Percentiles rank a stretch among this genome's conserved stretches.
phyloP scores from a whole-genome alignment of 208 protist species.

The Leishmania gerbilli region DNA sequence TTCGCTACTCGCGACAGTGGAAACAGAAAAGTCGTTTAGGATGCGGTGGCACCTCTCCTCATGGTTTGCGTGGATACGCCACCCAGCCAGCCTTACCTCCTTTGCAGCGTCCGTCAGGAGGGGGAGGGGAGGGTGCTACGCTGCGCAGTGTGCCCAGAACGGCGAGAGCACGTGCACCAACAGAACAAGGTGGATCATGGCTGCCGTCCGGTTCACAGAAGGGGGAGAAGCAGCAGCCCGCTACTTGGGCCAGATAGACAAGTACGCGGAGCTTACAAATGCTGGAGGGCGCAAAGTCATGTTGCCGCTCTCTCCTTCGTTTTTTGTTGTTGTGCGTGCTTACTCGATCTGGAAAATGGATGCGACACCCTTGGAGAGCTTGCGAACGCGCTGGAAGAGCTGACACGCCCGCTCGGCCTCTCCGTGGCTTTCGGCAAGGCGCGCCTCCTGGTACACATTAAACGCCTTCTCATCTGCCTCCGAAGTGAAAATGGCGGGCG shows the following conservation, averaged over 20 bases:
- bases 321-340: neutral
- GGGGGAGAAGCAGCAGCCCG: neutral
- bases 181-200: neutral
- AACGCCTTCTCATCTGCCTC: slow-evolving; percentile 71
- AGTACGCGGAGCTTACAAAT: neutral
- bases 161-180: neutral
- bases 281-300: neutral
- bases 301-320: neutral
- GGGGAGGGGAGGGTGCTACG: neutral
- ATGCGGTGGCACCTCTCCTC: neutral
- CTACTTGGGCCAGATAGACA: neutral
- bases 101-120: neutral
- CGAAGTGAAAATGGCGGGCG: slow-evolving; percentile 67
- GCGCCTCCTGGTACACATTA: slow-evolving; percentile 73
- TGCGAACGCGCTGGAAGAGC: slow-evolving; percentile 72
- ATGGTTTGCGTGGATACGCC: neutral
- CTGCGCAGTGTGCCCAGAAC: neutral
- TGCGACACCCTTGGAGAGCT: slow-evolving; percentile 75
- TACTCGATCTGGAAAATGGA: slow-evolving; percentile 82
- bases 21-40: neutral
- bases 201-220: neutral
- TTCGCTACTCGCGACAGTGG: neutral
- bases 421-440: slow-evolving; percentile 70
- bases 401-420: slow-evolving; percentile 70
- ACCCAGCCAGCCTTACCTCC: neutral